Evolutionary conservation across 352 stramenopile genomes (phyloP).

Genomic region (Sclerospora graminicola): DNA sequence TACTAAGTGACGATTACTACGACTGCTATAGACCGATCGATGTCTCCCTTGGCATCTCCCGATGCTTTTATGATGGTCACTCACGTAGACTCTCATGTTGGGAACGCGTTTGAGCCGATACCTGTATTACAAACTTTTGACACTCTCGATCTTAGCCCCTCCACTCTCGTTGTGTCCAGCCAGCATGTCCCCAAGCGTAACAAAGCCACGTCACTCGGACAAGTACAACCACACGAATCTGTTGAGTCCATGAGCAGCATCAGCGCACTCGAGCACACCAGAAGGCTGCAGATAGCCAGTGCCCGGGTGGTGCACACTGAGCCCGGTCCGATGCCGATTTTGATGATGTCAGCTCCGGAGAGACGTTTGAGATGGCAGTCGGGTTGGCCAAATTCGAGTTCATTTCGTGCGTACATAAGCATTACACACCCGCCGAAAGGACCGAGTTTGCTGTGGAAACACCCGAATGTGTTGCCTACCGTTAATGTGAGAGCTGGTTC

Average conservation of each 20-base stretch:
- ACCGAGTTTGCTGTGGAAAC: constrained; percentile 32
- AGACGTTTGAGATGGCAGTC: constrained; percentile 85
- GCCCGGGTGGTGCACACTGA: constrained; percentile 91
- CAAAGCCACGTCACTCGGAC: constrained; percentile 88
- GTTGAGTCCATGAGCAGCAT: constrained; percentile 83
- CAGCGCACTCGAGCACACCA: constrained; percentile 86
- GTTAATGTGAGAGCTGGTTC: constrained; percentile 77
- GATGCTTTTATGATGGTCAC: constrained; percentile 54
- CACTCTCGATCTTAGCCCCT: constrained; percentile 67
- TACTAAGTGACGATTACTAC: constrained; percentile 10
- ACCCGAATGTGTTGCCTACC: constrained; percentile 51
- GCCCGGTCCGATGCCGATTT: too few species aligned
- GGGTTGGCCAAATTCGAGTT: constrained; percentile 71
- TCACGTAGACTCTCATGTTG: constrained; percentile 40
- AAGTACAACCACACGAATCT: constrained; percentile 88
- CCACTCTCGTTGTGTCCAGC: constrained; percentile 87
- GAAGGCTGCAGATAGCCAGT: constrained; percentile 89
- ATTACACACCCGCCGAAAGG: constrained; percentile 77
- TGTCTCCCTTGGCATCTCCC: constrained; percentile 35
- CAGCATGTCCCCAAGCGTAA: constrained; percentile 90
- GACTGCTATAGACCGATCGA: constrained; percentile 27
- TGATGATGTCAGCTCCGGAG: constrained; percentile 47
- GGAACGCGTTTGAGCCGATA: constrained; percentile 2
- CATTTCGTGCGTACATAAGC: constrained; percentile 88
- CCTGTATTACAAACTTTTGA: too few species aligned